These are phyloP conservation scores for Cytospora paraplurivora DNA, from an alignment of 2,329 filamentous ascomycete species.

Conservation along the genomic window DNA sequence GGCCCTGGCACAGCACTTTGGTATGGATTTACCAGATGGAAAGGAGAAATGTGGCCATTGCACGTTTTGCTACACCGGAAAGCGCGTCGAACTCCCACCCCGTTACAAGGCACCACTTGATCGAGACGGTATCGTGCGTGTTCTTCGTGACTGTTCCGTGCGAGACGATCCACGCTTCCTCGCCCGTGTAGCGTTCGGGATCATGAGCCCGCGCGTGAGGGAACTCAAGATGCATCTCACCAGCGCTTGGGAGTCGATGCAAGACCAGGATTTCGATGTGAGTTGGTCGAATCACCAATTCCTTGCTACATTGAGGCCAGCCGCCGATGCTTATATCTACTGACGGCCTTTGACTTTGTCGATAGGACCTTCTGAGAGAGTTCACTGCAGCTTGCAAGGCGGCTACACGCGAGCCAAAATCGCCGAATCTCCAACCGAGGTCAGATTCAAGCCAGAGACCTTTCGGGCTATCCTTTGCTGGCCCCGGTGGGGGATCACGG, in stretches of 20 bases:
- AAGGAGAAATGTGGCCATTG: constrained; percentile 57
- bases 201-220: constrained; percentile 57
- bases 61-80: constrained; percentile 48
- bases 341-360: background rate
- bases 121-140: constrained; percentile 40
- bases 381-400: constrained; percentile 21
- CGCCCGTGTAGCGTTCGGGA: constrained; percentile 63
- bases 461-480: background rate
- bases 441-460: background rate
- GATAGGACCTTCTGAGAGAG: constrained; percentile 21
- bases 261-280: constrained; percentile 56
- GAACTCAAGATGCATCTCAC: constrained; percentile 50
- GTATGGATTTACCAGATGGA: constrained; percentile 50
- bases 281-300: constrained; percentile 23
- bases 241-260: constrained; percentile 54
- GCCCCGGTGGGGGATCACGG: background rate
- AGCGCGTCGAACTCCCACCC: constrained; percentile 42
- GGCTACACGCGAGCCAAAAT: background rate
- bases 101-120: constrained; percentile 45
- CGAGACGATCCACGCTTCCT: constrained; percentile 62
- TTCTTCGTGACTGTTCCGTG: constrained; percentile 48
- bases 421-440: background rate
- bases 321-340: background rate
- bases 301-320: too few relatives aligned
- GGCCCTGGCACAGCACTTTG: constrained; percentile 58